Base-by-base conservation (phyloP, 2,329 filamentous ascomycete genomes). In the Colletotrichum godetiae region DNA sequence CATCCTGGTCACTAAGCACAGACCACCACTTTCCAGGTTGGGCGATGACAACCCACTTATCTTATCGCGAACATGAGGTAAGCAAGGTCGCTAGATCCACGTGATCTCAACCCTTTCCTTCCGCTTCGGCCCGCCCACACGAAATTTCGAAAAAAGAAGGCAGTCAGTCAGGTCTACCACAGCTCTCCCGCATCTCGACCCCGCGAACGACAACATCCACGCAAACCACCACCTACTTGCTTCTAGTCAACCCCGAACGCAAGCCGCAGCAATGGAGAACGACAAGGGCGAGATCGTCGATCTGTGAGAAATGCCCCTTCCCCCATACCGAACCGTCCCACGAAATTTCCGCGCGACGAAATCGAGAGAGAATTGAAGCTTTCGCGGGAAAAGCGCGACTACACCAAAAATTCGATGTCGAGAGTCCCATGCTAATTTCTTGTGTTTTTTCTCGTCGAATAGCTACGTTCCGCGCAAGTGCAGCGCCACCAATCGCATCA, bases 241-340 rank as follows among this genome's bases (percentile, higher is more conserved):
- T 78, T 76, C 77, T 75, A 77, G 77, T 77, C 78, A 78, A 80
- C 77, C 75, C 77, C 78, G 76, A 78, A 78, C 78, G 82, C 82
- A 76, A 82, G 78, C 78, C 83, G 86, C 83, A 84, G 95, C 91
- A 88, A 99, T 98, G 97, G 97, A 99, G 92, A 99, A 99, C 95
- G 97, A 98, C 91, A 95, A 95, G 90, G 96, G 96, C 90, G 95
- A 98, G 89, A 95, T 98, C 89, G 97, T 98, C 87, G 96, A 98
- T 90, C 95, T 98, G 95, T 98, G 92, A 88, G 93, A 88, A 79
- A 74, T 72, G 73, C 42, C 76, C 78, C 67, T 57, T 46, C 68
- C 29, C 19, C 31, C 19, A 49, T 49, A 11, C 19, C 73, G 66
- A 73, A 68, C 53, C 42, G 49, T 10, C 71, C 71, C 29, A 37